phyloP scores from a whole-genome alignment of 768 basidiomycete genomes.

The Rhizopogon rudus region DNA sequence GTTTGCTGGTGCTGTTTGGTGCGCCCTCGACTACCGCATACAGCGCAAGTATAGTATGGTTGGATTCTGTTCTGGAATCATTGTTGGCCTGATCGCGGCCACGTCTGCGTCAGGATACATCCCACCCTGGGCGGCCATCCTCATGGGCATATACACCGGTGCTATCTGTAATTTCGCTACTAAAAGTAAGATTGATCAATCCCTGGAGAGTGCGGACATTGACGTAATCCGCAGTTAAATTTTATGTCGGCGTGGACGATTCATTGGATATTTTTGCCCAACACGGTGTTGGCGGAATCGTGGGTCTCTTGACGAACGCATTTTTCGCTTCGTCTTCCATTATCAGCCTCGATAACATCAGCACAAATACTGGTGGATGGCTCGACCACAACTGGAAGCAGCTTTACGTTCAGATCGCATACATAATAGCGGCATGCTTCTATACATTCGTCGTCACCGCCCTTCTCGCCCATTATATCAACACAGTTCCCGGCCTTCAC shows the following conservation, averaged over 20 bases:
- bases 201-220: conserved; percentile 2
- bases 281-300: conserved; percentile 81
- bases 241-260: conserved; percentile 74
- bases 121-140: conserved; percentile 69
- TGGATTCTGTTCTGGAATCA: conserved; percentile 87
- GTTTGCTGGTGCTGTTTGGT: conserved; percentile 84
- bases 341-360: conserved; percentile 66
- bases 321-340: conserved; percentile 68
- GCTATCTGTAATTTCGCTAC: conserved; percentile 80
- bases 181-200: conserved; percentile 45
- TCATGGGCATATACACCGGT: conserved; percentile 72
- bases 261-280: conserved; percentile 92
- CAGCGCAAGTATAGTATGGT: conserved; percentile 86
- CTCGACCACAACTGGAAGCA: conserved; percentile 75
- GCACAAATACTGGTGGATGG: conserved; percentile 56
- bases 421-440: conserved; percentile 48
- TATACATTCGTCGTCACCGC: conserved; percentile 65
- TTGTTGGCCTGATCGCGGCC: conserved; percentile 83
- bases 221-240: conserved; percentile 48
- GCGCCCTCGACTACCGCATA: conserved; percentile 69
- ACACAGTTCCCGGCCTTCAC: conserved; percentile 55
- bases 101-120: conserved; percentile 86
- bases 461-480: conserved; percentile 50
- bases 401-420: conserved; percentile 74
- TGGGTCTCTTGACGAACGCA: conserved; percentile 71